phyloP scores from a whole-genome alignment of 2,329 filamentous ascomycete genomes.

The Ophiostoma novo-ulmi region DNA sequence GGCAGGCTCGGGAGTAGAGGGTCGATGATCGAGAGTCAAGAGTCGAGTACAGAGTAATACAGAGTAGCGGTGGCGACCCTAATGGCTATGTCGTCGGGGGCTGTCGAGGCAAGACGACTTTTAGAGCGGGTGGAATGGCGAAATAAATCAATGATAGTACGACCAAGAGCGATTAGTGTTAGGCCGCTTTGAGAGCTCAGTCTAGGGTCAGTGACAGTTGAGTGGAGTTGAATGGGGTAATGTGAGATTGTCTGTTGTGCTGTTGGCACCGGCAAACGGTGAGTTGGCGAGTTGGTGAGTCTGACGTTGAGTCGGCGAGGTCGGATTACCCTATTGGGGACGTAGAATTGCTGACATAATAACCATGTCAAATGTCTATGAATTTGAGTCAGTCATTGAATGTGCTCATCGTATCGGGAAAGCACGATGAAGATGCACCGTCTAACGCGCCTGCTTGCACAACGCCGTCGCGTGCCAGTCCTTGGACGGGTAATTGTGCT shows the following conservation, averaged over 20 bases:
- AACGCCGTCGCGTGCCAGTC: conserved; percentile 1
- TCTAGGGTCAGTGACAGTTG: conserved; percentile 1
- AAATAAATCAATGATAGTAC: background rate
- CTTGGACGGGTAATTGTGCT: background rate
- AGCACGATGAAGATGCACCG: background rate
- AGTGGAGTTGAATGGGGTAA: conserved; percentile 4
- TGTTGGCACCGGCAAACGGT: background rate
- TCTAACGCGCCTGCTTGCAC: background rate
- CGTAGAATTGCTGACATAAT: background rate
- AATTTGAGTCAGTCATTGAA: background rate
- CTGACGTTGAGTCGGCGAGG: background rate
- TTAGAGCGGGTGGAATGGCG: background rate
- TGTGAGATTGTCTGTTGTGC: conserved; percentile 8
- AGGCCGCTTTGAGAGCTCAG: conserved; percentile 4
- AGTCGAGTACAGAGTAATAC: no score
- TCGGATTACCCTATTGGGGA: background rate
- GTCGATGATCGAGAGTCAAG: background rate
- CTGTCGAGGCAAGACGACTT: background rate
- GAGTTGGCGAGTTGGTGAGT: background rate
- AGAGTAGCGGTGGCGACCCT: background rate
- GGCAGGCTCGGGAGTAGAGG: background rate
- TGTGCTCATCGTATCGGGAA: background rate
- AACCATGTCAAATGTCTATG: background rate
- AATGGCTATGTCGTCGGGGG: background rate
- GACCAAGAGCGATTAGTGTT: background rate